phyloP scores from a whole-genome alignment of 306 rosid species.

The Citrullus colocynthis region DNA sequence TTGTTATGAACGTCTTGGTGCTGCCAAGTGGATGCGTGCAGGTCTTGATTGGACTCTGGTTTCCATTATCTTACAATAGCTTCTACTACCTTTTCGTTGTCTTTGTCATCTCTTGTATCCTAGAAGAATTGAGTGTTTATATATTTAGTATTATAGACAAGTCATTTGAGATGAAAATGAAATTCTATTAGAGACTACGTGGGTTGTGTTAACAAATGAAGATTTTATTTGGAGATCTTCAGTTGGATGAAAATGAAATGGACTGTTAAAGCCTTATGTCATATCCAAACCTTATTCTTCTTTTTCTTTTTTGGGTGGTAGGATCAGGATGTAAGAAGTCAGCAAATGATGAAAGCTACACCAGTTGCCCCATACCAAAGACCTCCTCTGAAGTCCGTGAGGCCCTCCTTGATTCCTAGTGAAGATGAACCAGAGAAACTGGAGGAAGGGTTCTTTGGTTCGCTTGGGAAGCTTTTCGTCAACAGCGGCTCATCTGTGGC shows the following conservation, averaged over 20 bases:
- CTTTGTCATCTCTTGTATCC: neutral
- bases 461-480: conserved; percentile 63
- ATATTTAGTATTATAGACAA: neutral
- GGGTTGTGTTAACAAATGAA: neutral
- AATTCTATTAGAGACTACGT: neutral
- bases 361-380: conserved; percentile 44
- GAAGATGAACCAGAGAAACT: conserved; percentile 63
- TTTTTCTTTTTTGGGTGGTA: conserved; percentile 13
- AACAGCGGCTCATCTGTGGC: conserved; percentile 58
- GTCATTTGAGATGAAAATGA: neutral
- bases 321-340: conserved; percentile 58
- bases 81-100: neutral
- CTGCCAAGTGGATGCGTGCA: neutral
- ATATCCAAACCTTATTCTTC: neutral
- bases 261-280: neutral
- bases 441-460: conserved; percentile 82
- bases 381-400: conserved; percentile 49
- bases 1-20: neutral
- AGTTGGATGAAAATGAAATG: neutral
- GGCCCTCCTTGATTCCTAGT: conserved; percentile 72
- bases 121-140: neutral
- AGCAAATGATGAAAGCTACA: conserved; percentile 31
- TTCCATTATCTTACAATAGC: neutral
- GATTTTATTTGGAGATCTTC: neutral
- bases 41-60: neutral